Base-by-base conservation (phyloP, 2,329 filamentous ascomycete genomes). In the Calonectria pteridis region DNA sequence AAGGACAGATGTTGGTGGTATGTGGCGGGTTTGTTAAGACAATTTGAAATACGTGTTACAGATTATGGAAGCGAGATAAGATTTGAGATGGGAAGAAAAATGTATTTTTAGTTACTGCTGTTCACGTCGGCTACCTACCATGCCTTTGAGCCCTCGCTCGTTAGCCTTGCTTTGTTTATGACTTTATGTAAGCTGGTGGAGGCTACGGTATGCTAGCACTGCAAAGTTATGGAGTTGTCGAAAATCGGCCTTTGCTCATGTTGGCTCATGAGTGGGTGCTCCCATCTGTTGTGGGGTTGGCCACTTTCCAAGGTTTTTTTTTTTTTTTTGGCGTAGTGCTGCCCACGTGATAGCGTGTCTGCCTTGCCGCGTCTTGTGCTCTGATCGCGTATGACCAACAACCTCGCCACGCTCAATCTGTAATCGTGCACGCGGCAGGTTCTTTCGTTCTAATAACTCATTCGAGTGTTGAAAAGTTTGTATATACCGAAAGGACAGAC, bases 271-370 rank as follows among this genome's bases (percentile, higher is more conserved):
- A 18, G 16, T 18, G 11, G 35, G 26, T 55, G 10, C n/a, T n/a
- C 26, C 35, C n/a, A 62, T 29, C 31, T 10, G 37, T 58, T 46
- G 43, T 46, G 43, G 43, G 43, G 20, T 1, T 23, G 31, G 9
- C 37, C 33, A 31, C 69, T 35, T 66, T 63, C 46, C 13, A 51
- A n/a, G n/a, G n/a, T n/a, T n/a, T n/a, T n/a, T n/a, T n/a, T n/a
- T n/a, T n/a, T 37, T 43, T 29, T n/a, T 18, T 31, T 63, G 23
- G 63, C 28, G 9, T 10, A 9, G 16, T 13, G 64, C 13, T 31
- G 1, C 20, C 3, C 78, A 80, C 79, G 79, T 80, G 79, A 80
- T 37, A 74, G 20, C 79, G 79, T 75, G 74, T 78, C 78, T 80
- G 79, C 78, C 79, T 80, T 69, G 50, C 72, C 79, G 78, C 77